Evolutionary conservation across 768 basidiomycete genomes (phyloP).

Genomic region (Lepiota brunneoincarnata): DNA sequence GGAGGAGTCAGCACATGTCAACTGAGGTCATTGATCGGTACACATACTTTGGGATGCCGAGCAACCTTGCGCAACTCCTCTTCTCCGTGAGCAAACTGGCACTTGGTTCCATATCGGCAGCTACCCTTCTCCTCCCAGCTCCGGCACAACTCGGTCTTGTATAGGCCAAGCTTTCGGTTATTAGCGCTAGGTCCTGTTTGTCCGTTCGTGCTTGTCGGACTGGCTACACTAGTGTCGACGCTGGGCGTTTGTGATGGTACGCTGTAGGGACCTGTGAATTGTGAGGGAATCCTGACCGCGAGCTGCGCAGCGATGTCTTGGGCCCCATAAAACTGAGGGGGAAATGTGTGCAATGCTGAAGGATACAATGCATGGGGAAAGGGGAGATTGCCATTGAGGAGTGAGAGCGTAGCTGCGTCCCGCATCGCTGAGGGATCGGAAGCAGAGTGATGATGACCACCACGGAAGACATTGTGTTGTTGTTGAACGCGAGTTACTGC

Average conservation of each 20-base stretch:
- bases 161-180: slow-evolving; percentile 86
- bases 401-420: slow-evolving; percentile 64
- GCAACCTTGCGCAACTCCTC: slow-evolving; percentile 83
- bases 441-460: slow-evolving; percentile 77
- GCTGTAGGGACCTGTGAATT: slow-evolving; percentile 54
- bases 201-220: slow-evolving; percentile 38
- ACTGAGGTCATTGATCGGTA: slow-evolving; percentile 7
- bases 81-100: slow-evolving; percentile 92
- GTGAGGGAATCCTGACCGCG: slow-evolving; percentile 61
- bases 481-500: slow-evolving; percentile 77
- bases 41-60: slow-evolving; percentile 81
- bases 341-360: slow-evolving; percentile 38
- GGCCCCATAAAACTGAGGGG: slow-evolving; percentile 66
- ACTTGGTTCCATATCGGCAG: slow-evolving; percentile 84
- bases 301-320: slow-evolving; percentile 60
- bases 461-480: slow-evolving; percentile 72
- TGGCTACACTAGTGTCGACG: slow-evolving; percentile 35
- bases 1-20: slow-evolving; percentile 17
- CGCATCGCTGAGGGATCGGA: slow-evolving; percentile 79
- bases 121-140: slow-evolving; percentile 93
- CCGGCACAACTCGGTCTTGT: slow-evolving; percentile 87
- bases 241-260: slow-evolving; percentile 27
- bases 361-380: slow-evolving; percentile 26
- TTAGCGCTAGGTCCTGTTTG: slow-evolving; percentile 81
- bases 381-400: slow-evolving; percentile 57